Base-by-base conservation (phyloP, 2,329 filamentous ascomycete genomes). In the Curvularia sp. region DNA sequence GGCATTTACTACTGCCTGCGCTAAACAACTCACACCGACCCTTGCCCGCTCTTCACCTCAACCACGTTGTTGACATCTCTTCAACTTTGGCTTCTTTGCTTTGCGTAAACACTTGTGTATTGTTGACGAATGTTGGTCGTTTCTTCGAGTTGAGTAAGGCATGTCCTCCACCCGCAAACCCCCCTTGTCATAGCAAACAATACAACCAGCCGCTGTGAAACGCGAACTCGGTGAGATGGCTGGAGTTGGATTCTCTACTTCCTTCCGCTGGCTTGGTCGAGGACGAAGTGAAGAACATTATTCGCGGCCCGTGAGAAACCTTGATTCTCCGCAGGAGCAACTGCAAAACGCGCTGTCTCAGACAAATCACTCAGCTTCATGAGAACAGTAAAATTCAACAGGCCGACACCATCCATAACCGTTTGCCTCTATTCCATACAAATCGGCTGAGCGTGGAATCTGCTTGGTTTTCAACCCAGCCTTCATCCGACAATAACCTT, bases 71-170 rank as follows among this genome's bases (percentile, higher is more conserved):
- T 53, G 49, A 45, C 56, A 53, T 36, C 58, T 61, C 47, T 51
- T 53, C 59, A 42, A 42, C 55, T 13, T 52, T 53, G 32, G 42
- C 46, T 48, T 51, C 21, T 41, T 61, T 27, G 39, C 36, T 60
- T 62, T 65, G n/a, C 63, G 60, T 56, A 65, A 64, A 51, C 38
- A 53, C 53, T 12, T 48, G 36, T 50, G 46, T 46, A 56, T 28
- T 57, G 49, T 49, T 56, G 43, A 62, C 58, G 64, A 60, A 56
- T 49, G 41, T 50, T 67, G 59, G 67, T 61, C 65, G 65, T 65
- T 65, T 63, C 54, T 42, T 60, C 60, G 48, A 60, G 53, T 54
- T 43, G 60, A 68, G 65, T 69, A 70, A 68, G 66, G 68, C 60
- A 66, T 51, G 61, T 57, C 61, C 62, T 61, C 56, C 52, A 64